Conservation (phyloP, 371 early-diverging fungal species). For the Mortierella sp. region DNA sequence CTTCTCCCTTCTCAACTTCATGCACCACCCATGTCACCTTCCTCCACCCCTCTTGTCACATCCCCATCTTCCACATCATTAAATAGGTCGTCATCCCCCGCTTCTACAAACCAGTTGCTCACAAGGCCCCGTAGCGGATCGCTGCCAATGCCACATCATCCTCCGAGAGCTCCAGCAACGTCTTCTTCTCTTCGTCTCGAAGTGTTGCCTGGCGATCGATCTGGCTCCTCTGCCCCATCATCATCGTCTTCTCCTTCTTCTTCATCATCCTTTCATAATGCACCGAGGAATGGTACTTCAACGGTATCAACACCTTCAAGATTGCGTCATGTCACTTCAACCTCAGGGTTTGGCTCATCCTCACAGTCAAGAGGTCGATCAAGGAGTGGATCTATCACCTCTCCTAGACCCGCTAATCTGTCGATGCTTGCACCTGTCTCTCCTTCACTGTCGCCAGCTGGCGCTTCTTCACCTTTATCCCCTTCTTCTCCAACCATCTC, state of each 20-base stretch:
- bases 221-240: slow-evolving; percentile 9
- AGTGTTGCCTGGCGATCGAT: slow-evolving; percentile 39
- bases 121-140: slow-evolving; percentile 51
- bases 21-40: background rate
- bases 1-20: background rate
- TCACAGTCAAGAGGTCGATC: slow-evolving; percentile 37
- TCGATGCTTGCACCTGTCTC: slow-evolving; percentile 33
- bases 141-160: slow-evolving; percentile 34
- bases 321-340: slow-evolving; percentile 51
- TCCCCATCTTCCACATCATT: slow-evolving; percentile 25
- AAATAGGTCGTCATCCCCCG: slow-evolving; percentile 19
- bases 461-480: slow-evolving; percentile 8
- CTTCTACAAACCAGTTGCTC: slow-evolving; percentile 20
- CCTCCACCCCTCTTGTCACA: slow-evolving; percentile 1
- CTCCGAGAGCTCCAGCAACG: slow-evolving; percentile 23
- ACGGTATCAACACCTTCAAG: slow-evolving; percentile 33
- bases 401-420: slow-evolving; percentile 50
- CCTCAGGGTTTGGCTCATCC: slow-evolving; percentile 27
- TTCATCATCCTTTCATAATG: slow-evolving; percentile 8
- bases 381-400: slow-evolving; percentile 53
- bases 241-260: slow-evolving; percentile 11
- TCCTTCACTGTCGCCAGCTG: slow-evolving; percentile 21
- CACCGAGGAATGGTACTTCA: slow-evolving; percentile 20
- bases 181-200: slow-evolving; percentile 47
- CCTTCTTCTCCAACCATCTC: slow-evolving; percentile 11